Conservation (phyloP, 345 rosid species). For the Boechera stricta region DNA sequence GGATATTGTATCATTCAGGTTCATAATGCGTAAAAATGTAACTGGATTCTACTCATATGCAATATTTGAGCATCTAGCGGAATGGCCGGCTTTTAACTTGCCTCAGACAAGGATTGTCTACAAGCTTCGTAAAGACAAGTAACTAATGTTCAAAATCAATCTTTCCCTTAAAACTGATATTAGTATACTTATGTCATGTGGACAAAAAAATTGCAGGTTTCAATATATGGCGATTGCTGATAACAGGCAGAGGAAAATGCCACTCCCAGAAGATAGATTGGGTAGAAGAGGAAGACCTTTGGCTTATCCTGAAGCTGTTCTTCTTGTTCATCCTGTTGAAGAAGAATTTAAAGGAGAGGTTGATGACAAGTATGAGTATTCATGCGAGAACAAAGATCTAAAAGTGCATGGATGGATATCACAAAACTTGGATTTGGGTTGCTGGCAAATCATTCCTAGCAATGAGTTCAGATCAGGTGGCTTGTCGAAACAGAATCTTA, state of each 20-base stretch:
- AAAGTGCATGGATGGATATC: slow-evolving; percentile 86
- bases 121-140: slow-evolving; percentile 84
- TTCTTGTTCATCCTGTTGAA: slow-evolving; percentile 77
- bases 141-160: slow-evolving; percentile 1
- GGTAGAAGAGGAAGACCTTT: slow-evolving; percentile 63
- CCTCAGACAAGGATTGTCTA: slow-evolving; percentile 84
- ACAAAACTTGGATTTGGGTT: slow-evolving; percentile 59
- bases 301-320: slow-evolving; percentile 82
- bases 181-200: slow-evolving; percentile 17
- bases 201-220: slow-evolving; percentile 51
- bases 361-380: slow-evolving; percentile 91
- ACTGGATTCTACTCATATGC: slow-evolving; percentile 86
- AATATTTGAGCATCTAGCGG: slow-evolving; percentile 68
- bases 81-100: slow-evolving; percentile 84
- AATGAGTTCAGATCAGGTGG: slow-evolving; percentile 76
- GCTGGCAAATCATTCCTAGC: slow-evolving; percentile 82
- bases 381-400: slow-evolving; percentile 76
- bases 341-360: slow-evolving; percentile 87
- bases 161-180: neutral
- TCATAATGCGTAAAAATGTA: slow-evolving; percentile 65
- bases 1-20: slow-evolving; percentile 51
- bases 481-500: slow-evolving; percentile 65
- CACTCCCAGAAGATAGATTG: slow-evolving; percentile 74
- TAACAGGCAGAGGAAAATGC: slow-evolving; percentile 79
- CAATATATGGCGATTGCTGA: slow-evolving; percentile 76